Evolutionary conservation across 164 flowering plant genomes (phyloP).

Genomic region (Tetrastigma voinierianum): DNA sequence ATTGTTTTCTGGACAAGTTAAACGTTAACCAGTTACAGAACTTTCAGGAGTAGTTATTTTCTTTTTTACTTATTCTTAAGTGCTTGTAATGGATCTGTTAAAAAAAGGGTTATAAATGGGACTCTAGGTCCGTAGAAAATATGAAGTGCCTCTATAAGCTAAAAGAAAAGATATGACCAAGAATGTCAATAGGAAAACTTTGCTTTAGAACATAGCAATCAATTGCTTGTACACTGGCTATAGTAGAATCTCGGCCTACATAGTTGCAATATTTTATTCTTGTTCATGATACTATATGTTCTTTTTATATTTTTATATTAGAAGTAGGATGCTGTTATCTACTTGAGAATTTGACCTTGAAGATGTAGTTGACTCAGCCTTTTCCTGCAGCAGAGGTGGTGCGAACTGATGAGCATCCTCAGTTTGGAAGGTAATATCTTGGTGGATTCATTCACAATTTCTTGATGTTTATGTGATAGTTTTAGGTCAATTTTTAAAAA

Average conservation of each 20-base stretch:
- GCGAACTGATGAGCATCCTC: slow-evolving; percentile 73
- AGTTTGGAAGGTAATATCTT: slow-evolving; percentile 69
- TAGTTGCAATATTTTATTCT: background rate
- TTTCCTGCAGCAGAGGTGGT: slow-evolving; percentile 53
- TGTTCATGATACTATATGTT: background rate
- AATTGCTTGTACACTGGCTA: background rate
- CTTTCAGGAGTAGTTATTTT: no score
- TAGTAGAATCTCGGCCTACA: background rate
- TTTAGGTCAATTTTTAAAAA: background rate
- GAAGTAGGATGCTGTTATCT: background rate
- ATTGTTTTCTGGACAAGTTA: no score
- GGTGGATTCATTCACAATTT: slow-evolving; percentile 3
- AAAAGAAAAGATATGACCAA: background rate
- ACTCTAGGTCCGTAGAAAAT: background rate
- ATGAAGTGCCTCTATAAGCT: background rate
- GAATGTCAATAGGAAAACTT: no score
- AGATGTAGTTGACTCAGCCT: background rate
- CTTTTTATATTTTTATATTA: background rate
- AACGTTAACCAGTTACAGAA: no score
- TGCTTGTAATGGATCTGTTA: background rate
- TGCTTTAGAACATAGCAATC: background rate
- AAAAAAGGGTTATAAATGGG: background rate
- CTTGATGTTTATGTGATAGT: background rate
- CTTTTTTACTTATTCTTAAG: background rate
- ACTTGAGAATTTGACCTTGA: background rate